Evolutionary conservation across 2,329 filamentous ascomycete species (phyloP).

Genomic region (Clarireedia monteithiana): DNA sequence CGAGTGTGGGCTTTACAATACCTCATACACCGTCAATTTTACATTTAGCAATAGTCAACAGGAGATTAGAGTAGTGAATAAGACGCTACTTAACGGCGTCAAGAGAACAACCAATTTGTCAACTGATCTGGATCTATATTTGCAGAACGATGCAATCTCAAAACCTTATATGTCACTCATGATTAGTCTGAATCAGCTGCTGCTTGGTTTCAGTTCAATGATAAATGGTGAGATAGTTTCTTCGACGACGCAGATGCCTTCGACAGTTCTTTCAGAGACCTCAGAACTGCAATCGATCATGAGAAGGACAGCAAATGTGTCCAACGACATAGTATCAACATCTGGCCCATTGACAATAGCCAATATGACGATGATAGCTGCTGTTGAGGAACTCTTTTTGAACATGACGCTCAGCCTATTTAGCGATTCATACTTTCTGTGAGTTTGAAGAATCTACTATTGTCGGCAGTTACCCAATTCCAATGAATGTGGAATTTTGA

Average conservation of each 20-base stretch:
- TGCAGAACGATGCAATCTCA: background rate
- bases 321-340: background rate
- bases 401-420: background rate
- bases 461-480: no score
- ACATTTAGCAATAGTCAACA: no score
- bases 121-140: no score
- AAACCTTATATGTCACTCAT: background rate
- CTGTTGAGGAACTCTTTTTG: background rate
- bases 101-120: no score
- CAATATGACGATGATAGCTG: background rate
- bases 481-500: no score
- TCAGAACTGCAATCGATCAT: background rate
- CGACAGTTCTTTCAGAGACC: background rate
- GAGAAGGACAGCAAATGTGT: background rate
- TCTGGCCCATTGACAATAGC: background rate
- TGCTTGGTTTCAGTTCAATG: background rate
- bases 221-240: background rate
- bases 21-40: no score
- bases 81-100: no score
- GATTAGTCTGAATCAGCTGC: background rate
- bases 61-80: no score
- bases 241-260: background rate
- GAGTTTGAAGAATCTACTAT: background rate
- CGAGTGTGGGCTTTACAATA: no score
- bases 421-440: constrained; percentile 1